A percentile compares a stretch with the other conserved stretches of the same genome.
These are phyloP conservation scores for Sambucus nigra DNA, from an alignment of 129 eudicot species.

Conservation along the genomic window DNA sequence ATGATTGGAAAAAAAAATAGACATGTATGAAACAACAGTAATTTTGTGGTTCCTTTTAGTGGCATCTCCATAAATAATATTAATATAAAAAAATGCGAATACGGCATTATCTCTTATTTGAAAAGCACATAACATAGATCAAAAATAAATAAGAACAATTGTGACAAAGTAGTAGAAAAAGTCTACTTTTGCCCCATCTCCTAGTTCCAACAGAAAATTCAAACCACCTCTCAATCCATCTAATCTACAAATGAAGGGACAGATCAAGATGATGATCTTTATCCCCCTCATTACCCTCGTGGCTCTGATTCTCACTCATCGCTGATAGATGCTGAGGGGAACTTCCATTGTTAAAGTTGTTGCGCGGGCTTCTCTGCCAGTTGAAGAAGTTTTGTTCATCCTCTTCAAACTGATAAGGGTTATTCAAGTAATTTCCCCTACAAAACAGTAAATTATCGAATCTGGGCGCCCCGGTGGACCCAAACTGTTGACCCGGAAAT, in stretches of 20 bases:
- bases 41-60: too few species aligned
- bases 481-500: constrained; percentile 44
- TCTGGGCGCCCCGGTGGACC: constrained; percentile 38
- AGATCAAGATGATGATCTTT: constrained; percentile 48
- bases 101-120: too few species aligned
- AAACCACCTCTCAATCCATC: neutral
- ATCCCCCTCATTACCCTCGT: constrained; percentile 8
- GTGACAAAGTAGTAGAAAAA: constrained; percentile 14
- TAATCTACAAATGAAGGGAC: constrained; percentile 43
- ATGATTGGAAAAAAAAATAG: too few species aligned
- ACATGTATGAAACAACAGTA: too few species aligned
- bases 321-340: neutral
- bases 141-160: neutral
- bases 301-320: constrained; percentile 6
- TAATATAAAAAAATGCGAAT: too few species aligned
- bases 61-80: too few species aligned
- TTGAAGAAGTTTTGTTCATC: constrained; percentile 32
- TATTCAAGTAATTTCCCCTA: constrained; percentile 34
- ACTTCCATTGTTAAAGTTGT: constrained; percentile 1
- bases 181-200: constrained; percentile 5
- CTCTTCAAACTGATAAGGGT: constrained; percentile 27
- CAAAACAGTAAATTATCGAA: constrained; percentile 37
- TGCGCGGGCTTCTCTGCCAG: constrained; percentile 32
- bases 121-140: neutral
- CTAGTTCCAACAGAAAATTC: constrained; percentile 6